A percentile compares a stretch with the other conserved stretches of the same genome.
These are phyloP conservation scores for Kandelia obovata DNA, from an alignment of 345 rosid species.

Conservation along the genomic window DNA sequence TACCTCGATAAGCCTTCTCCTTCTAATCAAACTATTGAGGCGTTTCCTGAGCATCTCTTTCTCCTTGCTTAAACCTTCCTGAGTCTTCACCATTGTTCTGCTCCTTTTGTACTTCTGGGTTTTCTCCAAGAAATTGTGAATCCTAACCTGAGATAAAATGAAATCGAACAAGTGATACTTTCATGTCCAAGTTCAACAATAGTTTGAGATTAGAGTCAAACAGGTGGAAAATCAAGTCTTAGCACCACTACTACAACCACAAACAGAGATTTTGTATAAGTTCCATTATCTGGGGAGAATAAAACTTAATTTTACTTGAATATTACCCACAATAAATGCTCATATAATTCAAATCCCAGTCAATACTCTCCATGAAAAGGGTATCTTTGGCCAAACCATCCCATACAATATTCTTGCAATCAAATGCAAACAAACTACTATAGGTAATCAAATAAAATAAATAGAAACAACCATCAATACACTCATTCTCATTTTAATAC, in stretches of 20 bases:
- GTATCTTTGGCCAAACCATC: too few species aligned
- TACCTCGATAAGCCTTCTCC: conserved; percentile 62
- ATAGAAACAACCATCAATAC: too few species aligned
- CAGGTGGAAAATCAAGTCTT: not conserved
- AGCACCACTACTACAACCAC: not conserved
- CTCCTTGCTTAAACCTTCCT: conserved; percentile 49
- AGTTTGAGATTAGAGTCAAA: not conserved
- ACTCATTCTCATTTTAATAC: too few species aligned
- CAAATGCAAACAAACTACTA: too few species aligned
- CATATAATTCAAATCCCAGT: not conserved
- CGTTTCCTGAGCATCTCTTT: conserved; percentile 64
- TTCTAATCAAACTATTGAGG: conserved; percentile 66
- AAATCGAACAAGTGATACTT: not conserved
- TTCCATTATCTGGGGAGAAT: not conserved
- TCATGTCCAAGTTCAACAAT: not conserved
- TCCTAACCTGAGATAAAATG: conserved; percentile 54
- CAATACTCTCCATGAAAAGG: too few species aligned
- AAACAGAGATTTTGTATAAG: not conserved
- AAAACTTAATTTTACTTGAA: not conserved
- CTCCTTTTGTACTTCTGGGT: conserved; percentile 46
- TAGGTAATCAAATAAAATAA: too few species aligned
- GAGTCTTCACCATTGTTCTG: conserved; percentile 39
- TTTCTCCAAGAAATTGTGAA: conserved; percentile 75
- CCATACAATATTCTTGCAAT: too few species aligned
- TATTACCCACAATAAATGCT: not conserved